Evolutionary conservation across 306 rosid species (phyloP).

Genomic region (Cicer arietinum): DNA sequence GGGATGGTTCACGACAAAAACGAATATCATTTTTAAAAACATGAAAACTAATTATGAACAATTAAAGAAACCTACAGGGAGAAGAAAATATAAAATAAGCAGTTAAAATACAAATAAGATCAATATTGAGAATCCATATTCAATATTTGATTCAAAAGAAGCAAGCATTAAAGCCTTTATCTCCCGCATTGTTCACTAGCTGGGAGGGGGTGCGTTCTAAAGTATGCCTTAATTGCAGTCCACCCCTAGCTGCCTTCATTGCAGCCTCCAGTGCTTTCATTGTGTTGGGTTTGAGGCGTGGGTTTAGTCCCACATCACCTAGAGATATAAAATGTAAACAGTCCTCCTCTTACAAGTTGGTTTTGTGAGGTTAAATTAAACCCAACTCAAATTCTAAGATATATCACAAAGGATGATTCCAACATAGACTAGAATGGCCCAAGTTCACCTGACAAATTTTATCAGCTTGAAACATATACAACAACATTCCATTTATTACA

Average conservation of each 20-base stretch:
- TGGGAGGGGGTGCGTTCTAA: neutral
- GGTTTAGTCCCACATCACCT: neutral
- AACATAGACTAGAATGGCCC: neutral
- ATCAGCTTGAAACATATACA: neutral
- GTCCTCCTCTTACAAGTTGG: neutral
- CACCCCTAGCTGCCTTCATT: neutral
- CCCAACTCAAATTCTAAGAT: neutral
- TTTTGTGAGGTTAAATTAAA: neutral
- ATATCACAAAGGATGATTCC: neutral
- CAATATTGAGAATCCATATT: conserved; percentile 7
- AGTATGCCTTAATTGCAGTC: neutral
- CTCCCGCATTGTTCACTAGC: neutral
- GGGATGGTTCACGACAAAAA: neutral
- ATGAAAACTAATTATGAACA: conserved; percentile 9
- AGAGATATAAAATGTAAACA: neutral
- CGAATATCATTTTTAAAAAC: conserved; percentile 35
- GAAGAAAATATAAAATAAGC: neutral
- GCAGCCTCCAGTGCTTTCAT: neutral
- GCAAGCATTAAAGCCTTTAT: neutral
- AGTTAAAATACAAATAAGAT: neutral
- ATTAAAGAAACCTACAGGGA: neutral
- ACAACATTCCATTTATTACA: neutral
- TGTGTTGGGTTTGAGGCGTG: neutral
- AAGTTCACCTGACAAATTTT: neutral
- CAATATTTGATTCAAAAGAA: conserved; percentile 22